These are phyloP conservation scores for Lepidopterella palustris DNA, from an alignment of 495 filamentous ascomycete genomes.

Conservation along the genomic window DNA sequence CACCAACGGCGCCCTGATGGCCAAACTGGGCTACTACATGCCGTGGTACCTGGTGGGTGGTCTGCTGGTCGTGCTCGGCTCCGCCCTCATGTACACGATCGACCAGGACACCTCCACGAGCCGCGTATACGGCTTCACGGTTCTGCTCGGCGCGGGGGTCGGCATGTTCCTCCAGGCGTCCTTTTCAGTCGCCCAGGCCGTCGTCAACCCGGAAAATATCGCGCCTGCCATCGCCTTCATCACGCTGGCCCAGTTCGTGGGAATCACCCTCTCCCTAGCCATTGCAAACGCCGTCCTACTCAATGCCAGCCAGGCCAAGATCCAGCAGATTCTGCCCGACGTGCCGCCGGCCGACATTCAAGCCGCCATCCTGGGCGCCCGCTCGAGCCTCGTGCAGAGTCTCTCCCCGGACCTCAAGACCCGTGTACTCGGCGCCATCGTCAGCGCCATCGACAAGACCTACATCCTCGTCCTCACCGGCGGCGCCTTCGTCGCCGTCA, in stretches of 20 bases:
- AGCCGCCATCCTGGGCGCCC: slow-evolving; percentile 45
- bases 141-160: slow-evolving; percentile 48
- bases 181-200: slow-evolving; percentile 50
- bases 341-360: slow-evolving; percentile 13
- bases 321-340: slow-evolving; percentile 4
- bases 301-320: neutral
- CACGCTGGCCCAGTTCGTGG: slow-evolving; percentile 47
- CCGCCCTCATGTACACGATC: slow-evolving; percentile 46
- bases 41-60: slow-evolving; percentile 51
- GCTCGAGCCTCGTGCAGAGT: slow-evolving; percentile 37
- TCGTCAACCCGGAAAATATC: slow-evolving; percentile 25
- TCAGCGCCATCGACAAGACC: slow-evolving; percentile 45
- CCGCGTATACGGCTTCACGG: slow-evolving; percentile 49
- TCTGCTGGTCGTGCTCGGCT: slow-evolving; percentile 44
- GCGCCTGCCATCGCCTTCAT: slow-evolving; percentile 43
- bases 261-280: slow-evolving; percentile 48
- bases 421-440: slow-evolving; percentile 45
- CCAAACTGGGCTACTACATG: slow-evolving; percentile 49
- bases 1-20: slow-evolving; percentile 47
- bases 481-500: slow-evolving; percentile 42
- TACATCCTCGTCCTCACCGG: slow-evolving; percentile 47
- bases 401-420: slow-evolving; percentile 34
- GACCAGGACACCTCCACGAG: slow-evolving; percentile 33
- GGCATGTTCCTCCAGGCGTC: slow-evolving; percentile 48
- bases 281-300: slow-evolving; percentile 42